phyloP scores from a whole-genome alignment of 306 rosid species.

The Gastrolobium bilobum region DNA sequence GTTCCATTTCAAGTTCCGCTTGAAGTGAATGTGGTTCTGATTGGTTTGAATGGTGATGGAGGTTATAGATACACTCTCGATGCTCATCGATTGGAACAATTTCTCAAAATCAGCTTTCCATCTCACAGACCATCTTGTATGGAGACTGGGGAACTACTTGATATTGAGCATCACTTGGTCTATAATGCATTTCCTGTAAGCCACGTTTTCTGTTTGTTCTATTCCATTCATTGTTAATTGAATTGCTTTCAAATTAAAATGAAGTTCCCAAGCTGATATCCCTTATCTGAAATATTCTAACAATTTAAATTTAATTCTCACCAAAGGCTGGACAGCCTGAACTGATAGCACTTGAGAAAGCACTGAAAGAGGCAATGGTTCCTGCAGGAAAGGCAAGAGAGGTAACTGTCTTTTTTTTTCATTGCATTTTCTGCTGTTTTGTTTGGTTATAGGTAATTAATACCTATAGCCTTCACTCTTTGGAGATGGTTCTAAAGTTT shows the following conservation, averaged over 20 bases:
- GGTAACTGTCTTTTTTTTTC: slow-evolving; percentile 53
- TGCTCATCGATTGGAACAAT: slow-evolving; percentile 73
- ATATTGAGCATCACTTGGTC: slow-evolving; percentile 86
- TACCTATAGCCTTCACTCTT: slow-evolving; percentile 21
- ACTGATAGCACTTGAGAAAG: slow-evolving; percentile 87
- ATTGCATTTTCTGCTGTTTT: slow-evolving; percentile 26
- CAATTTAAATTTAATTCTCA: slow-evolving; percentile 35
- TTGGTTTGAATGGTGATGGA: slow-evolving; percentile 88
- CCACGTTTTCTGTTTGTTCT: not conserved
- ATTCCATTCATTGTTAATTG: slow-evolving; percentile 4
- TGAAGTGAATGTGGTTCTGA: slow-evolving; percentile 88
- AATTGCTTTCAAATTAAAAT: slow-evolving; percentile 18
- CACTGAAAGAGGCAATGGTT: slow-evolving; percentile 86
- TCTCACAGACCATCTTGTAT: slow-evolving; percentile 86
- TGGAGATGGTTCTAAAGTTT: slow-evolving; percentile 39
- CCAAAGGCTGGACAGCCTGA: slow-evolving; percentile 91
- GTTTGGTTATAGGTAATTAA: not conserved
- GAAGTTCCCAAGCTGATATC: not conserved
- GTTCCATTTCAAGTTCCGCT: slow-evolving; percentile 98
- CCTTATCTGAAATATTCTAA: slow-evolving; percentile 10
- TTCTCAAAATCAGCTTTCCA: slow-evolving; percentile 81
- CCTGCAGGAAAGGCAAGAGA: slow-evolving; percentile 91
- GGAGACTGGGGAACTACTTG: slow-evolving; percentile 91
- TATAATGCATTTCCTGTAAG: slow-evolving; percentile 85
- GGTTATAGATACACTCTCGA: slow-evolving; percentile 79